Evolutionary conservation across 345 rosid genomes (phyloP).

Genomic region (Tarenaya hassleriana): DNA sequence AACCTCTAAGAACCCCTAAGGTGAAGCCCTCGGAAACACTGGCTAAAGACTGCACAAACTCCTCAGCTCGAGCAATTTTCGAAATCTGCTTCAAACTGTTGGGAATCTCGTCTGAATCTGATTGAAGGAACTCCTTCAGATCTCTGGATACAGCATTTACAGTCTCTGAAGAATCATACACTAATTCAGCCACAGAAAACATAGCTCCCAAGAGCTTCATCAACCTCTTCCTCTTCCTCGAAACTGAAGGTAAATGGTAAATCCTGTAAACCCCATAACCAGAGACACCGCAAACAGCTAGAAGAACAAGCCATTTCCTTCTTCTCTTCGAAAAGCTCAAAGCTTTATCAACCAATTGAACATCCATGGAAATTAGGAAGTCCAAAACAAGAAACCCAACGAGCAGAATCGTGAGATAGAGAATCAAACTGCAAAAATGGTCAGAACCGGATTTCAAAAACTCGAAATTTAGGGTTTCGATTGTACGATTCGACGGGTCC

Average conservation of each 20-base stretch:
- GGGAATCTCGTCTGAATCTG: conserved; percentile 76
- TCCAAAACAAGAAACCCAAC: too few relatives aligned
- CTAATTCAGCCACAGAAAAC: conserved; percentile 56
- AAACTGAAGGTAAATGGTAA: conserved; percentile 58
- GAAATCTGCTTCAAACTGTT: conserved; percentile 82
- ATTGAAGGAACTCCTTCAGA: conserved; percentile 54
- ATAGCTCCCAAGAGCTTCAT: conserved; percentile 51
- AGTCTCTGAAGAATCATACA: conserved; percentile 67
- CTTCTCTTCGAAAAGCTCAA: conserved; percentile 40
- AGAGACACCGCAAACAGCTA: conserved; percentile 59
- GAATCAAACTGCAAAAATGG: too few relatives aligned
- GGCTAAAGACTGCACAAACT: conserved; percentile 50
- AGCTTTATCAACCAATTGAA: conserved; percentile 37
- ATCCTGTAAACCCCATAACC: conserved; percentile 73
- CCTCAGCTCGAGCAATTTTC: conserved; percentile 59
- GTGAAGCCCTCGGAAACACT: conserved; percentile 62
- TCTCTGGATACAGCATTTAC: conserved; percentile 57
- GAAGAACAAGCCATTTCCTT: conserved; percentile 52
- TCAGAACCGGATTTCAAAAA: too few relatives aligned
- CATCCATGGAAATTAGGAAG: too few relatives aligned
- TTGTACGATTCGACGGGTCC: too few relatives aligned
- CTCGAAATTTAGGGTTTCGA: too few relatives aligned
- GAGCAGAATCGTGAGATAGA: too few relatives aligned
- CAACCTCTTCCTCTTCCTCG: conserved; percentile 52
- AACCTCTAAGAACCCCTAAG: conserved; percentile 57